A percentile compares a stretch with the other conserved stretches of the same genome.
phyloP scores from a whole-genome alignment of 148 eudicot genomes.

The Fallopia convolvulus region DNA sequence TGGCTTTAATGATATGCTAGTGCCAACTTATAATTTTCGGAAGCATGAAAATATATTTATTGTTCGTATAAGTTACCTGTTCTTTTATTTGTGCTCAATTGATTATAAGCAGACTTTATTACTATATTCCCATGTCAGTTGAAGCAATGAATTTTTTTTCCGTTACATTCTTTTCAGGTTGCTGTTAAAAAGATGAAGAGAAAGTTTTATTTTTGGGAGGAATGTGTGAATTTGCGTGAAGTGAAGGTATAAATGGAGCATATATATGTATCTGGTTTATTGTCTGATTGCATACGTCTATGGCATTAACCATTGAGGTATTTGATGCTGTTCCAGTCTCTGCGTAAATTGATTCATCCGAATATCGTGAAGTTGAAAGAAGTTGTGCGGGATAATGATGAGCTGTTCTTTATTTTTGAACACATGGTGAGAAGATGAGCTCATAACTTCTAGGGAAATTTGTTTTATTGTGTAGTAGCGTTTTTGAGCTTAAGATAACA shows the following conservation, averaged over 20 bases:
- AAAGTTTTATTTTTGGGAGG: slow-evolving; percentile 84
- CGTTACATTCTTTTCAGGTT: slow-evolving; percentile 38
- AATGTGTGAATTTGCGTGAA: slow-evolving; percentile 83
- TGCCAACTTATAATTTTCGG: neutral
- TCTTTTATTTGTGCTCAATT: neutral
- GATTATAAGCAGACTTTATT: slow-evolving; percentile 1
- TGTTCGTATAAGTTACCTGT: neutral
- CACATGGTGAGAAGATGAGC: slow-evolving; percentile 55
- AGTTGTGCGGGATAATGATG: slow-evolving; percentile 76
- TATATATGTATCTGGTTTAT: neutral
- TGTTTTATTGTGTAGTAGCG: neutral
- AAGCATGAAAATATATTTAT: neutral
- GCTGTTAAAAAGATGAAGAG: slow-evolving; percentile 98
- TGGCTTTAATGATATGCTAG: neutral
- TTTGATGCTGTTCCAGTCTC: slow-evolving; percentile 46
- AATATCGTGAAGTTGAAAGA: slow-evolving; percentile 95
- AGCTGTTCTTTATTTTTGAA: slow-evolving; percentile 86
- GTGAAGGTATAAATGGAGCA: slow-evolving; percentile 55
- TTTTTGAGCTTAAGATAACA: neutral
- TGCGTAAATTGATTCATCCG: slow-evolving; percentile 77
- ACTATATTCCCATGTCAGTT: neutral
- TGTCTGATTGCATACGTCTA: neutral
- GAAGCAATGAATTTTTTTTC: neutral
- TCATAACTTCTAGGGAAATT: neutral
- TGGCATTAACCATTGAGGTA: neutral